A percentile compares a stretch with the other conserved stretches of the same genome.
Evolutionary conservation across 495 filamentous ascomycete species (phyloP).

Genomic region (Penicillium steckii): DNA sequence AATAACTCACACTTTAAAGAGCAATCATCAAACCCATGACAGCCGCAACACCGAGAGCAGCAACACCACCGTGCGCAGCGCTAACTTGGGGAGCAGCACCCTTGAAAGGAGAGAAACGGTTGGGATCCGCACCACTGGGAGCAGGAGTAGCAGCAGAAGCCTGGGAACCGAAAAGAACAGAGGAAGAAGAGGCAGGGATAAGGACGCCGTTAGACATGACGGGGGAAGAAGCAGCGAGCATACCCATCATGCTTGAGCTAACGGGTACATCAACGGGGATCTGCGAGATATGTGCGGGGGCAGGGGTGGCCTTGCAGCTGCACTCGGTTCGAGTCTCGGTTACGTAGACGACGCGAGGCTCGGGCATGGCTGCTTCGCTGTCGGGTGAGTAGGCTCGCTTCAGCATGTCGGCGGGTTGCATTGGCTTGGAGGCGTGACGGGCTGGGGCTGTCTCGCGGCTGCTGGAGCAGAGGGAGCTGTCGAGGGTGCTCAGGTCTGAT

Average conservation of each 20-base stretch:
- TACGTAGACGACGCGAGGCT: constrained; percentile 19
- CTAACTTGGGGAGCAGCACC: constrained; percentile 16
- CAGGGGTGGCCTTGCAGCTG: constrained; percentile 18
- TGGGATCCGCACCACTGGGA: constrained; percentile 21
- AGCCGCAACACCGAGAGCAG: constrained; percentile 22
- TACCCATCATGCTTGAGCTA: constrained; percentile 14
- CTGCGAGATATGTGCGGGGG: constrained; percentile 19
- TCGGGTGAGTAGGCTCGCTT: constrained; percentile 21
- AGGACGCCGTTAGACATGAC: constrained; percentile 13
- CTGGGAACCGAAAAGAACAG: constrained; percentile 13
- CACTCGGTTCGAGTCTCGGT: constrained; percentile 26
- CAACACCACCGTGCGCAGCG: constrained; percentile 11
- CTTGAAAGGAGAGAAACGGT: constrained; percentile 20
- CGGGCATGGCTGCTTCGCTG: neutral
- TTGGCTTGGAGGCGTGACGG: constrained; percentile 25
- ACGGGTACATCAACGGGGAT: constrained; percentile 24
- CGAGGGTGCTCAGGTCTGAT: constrained; percentile 10
- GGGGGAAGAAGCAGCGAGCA: constrained; percentile 11
- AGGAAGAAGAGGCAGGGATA: constrained; percentile 16
- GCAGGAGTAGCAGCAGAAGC: constrained; percentile 13
- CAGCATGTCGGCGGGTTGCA: constrained; percentile 15
- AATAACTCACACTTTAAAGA: constrained; percentile 12
- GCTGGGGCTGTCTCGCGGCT: constrained; percentile 3
- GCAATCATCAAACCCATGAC: constrained; percentile 29
- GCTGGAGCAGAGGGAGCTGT: constrained; percentile 8